phyloP scores from a whole-genome alignment of 164 flowering plant genomes.

The Hamamelis virginiana region DNA sequence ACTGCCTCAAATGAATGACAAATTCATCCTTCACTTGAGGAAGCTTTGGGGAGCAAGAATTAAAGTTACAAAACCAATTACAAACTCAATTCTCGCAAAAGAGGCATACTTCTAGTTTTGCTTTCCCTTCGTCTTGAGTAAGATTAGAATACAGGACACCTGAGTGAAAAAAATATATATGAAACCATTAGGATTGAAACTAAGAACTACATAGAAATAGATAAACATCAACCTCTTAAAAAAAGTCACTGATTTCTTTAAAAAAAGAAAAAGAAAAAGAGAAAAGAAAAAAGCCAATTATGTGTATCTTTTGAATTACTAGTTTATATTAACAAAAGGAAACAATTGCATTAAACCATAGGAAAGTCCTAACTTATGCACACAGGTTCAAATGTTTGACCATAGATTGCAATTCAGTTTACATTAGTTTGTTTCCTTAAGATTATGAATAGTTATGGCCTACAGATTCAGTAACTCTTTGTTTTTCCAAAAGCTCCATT shows the following conservation, averaged over 20 bases:
- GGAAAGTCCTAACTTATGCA: not conserved
- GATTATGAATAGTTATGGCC: not conserved
- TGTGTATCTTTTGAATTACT: constrained; percentile 1
- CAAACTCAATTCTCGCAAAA: not conserved
- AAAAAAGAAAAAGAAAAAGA: too few relatives aligned
- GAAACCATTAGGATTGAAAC: constrained; percentile 1
- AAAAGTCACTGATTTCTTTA: too few relatives aligned
- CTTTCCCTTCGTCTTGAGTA: constrained; percentile 17
- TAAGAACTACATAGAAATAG: not conserved
- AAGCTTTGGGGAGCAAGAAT: too few relatives aligned
- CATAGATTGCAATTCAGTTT: not conserved
- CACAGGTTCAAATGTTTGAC: not conserved
- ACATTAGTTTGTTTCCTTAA: not conserved
- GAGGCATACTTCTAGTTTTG: constrained; percentile 27
- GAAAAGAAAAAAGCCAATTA: too few relatives aligned
- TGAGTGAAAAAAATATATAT: constrained; percentile 16
- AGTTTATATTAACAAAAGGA: not conserved
- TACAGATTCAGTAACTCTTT: too few relatives aligned
- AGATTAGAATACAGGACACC: constrained; percentile 21
- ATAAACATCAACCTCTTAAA: too few relatives aligned
- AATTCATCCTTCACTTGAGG: too few relatives aligned
- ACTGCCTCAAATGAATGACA: too few relatives aligned
- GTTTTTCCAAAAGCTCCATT: too few relatives aligned
- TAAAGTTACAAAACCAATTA: not conserved
- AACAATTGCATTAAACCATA: not conserved